Evolutionary conservation across 1,139 yeast genomes (phyloP).

Genomic region (Nakaseomyces delphensis): DNA sequence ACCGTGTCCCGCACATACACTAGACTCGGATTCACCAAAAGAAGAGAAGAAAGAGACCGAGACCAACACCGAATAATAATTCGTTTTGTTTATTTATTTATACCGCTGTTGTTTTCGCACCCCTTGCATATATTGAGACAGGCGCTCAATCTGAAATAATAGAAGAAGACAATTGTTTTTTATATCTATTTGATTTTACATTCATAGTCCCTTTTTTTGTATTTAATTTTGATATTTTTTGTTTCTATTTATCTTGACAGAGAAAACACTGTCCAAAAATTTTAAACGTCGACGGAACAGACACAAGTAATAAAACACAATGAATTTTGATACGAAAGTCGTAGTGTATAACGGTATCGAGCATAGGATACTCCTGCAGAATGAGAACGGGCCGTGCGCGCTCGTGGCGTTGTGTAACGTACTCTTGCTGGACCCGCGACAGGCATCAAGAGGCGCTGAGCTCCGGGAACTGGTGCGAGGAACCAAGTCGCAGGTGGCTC

Average conservation of each 20-base stretch:
- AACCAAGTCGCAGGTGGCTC: conserved; percentile 22
- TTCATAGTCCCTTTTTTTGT: too few species aligned
- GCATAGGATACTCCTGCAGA: conserved; percentile 56
- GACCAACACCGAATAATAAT: neutral
- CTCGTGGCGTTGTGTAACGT: conserved; percentile 69
- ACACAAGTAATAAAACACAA: too few species aligned
- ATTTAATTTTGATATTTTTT: too few species aligned
- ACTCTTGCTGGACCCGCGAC: conserved; percentile 40
- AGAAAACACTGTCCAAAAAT: too few species aligned
- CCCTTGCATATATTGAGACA: too few species aligned
- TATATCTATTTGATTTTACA: too few species aligned
- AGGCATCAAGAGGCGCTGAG: conserved; percentile 18
- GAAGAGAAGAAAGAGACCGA: conserved; percentile 8
- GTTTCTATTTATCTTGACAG: too few species aligned
- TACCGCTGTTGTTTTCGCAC: too few species aligned
- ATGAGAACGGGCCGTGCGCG: conserved; percentile 84
- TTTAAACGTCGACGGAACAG: too few species aligned
- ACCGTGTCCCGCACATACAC: conserved; percentile 38
- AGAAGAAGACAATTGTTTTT: too few species aligned
- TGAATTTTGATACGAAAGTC: conserved; percentile 24
- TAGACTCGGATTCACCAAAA: conserved; percentile 32
- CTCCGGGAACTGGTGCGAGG: conserved; percentile 25
- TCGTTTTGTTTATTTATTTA: too few species aligned
- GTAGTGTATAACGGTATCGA: conserved; percentile 30
- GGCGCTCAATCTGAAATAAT: too few species aligned